Conservation (phyloP, 2,329 filamentous ascomycete genomes). For the Alternaria gaisen region DNA sequence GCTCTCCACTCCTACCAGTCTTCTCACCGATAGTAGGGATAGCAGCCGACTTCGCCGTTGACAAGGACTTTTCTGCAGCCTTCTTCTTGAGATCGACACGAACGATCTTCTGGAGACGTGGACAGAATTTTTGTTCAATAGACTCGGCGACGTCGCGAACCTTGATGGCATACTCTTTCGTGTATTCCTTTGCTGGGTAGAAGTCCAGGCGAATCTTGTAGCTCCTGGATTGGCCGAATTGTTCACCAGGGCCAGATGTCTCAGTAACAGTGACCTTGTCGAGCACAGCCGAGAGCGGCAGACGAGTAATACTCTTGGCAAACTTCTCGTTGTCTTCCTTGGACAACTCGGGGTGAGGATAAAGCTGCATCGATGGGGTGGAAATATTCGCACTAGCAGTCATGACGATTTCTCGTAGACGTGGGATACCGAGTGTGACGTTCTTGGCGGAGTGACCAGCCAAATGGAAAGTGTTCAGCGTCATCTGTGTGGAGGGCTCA, state of each 20-base stretch:
- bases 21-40: slow-evolving; percentile 78
- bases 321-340: slow-evolving; percentile 77
- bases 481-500: slow-evolving; percentile 99
- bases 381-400: slow-evolving; percentile 89
- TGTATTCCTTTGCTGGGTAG: slow-evolving; percentile 86
- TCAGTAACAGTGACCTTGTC: slow-evolving; percentile 85
- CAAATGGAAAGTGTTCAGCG: slow-evolving; percentile 98
- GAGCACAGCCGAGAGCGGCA: slow-evolving; percentile 83
- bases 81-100: slow-evolving; percentile 84
- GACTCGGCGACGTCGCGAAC: slow-evolving; percentile 79
- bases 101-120: slow-evolving; percentile 73
- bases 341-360: slow-evolving; percentile 76
- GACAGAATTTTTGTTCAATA: slow-evolving; percentile 82
- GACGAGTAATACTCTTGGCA: slow-evolving; percentile 87
- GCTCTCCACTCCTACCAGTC: slow-evolving; percentile 63
- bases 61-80: slow-evolving; percentile 64
- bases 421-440: slow-evolving; percentile 97
- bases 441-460: slow-evolving; percentile 98
- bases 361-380: slow-evolving; percentile 88
- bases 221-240: slow-evolving; percentile 77
- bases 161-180: slow-evolving; percentile 82
- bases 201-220: slow-evolving; percentile 85
- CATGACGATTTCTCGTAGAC: slow-evolving; percentile 97
- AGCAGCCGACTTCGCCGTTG: slow-evolving; percentile 65
- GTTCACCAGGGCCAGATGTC: slow-evolving; percentile 74